These are phyloP conservation scores for Cladobotryum protrusum DNA, from an alignment of 2,329 filamentous ascomycete genomes.

Conservation along the genomic window DNA sequence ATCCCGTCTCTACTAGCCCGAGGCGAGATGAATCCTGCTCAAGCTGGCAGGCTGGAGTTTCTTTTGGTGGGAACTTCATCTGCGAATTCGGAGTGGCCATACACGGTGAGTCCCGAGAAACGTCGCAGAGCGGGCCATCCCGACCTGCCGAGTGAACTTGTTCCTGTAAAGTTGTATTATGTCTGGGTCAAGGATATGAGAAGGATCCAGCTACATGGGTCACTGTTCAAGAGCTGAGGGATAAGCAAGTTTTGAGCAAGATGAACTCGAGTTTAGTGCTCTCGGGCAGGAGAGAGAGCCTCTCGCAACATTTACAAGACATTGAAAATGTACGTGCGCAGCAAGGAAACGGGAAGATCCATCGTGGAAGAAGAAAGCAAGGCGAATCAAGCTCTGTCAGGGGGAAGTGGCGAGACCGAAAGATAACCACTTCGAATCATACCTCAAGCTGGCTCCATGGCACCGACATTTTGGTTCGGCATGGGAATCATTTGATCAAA, in stretches of 20 bases:
- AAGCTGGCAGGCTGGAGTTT: not conserved
- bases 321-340: too few species aligned
- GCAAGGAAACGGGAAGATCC: too few species aligned
- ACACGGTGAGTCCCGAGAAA: not conserved
- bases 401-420: not conserved
- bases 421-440: too few species aligned
- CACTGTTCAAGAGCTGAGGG: not conserved
- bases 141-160: slow-evolving; percentile 5
- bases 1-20: not conserved
- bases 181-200: not conserved
- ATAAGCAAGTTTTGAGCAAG: too few species aligned
- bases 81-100: not conserved
- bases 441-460: too few species aligned
- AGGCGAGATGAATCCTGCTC: not conserved
- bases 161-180: too few species aligned
- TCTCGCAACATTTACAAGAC: too few species aligned
- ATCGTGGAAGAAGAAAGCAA: too few species aligned
- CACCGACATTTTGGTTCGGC: too few species aligned
- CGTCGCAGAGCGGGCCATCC: slow-evolving; percentile 8
- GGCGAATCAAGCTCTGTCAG: not conserved
- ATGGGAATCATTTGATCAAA: too few species aligned
- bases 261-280: too few species aligned
- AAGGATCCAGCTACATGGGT: not conserved
- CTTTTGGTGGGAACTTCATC: not conserved
- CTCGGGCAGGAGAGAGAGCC: too few species aligned